Evolutionary conservation across 2,329 filamentous ascomycete species (phyloP), one percentile per base, ranked within the genome.

Genomic region (Colletotrichum sp.): DNA sequence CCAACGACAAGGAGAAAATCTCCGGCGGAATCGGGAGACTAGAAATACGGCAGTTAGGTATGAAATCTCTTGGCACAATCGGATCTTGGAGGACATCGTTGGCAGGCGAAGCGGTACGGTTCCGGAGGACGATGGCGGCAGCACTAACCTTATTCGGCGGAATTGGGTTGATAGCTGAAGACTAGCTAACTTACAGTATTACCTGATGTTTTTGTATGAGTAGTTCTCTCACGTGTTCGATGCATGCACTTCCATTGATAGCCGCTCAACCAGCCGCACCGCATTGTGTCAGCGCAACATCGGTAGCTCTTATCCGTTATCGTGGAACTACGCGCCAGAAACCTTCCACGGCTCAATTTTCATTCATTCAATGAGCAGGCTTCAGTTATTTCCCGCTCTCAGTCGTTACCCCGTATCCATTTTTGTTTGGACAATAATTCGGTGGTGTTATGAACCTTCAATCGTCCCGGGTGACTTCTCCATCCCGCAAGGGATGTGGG

Each of bases 371-470:
- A 52, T 52, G 1, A 52, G 10, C 43, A 13, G 0, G 43, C 43
- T 21, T 48, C n/a, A 48, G 1, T 0, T 2, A 48, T 21, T 13
- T n/a, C 10, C 1, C 2, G n/a, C n/a, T 52, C 2, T 13, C 6
- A 21, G 6, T 21, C 43, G 6, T 0, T 7, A 6, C 6, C 43
- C 39, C 5, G 26, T 26, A 26, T 26, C 26, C 26, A 26, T 26
- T 4, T 26, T 26, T 26, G 26, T 26, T 26, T 26, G 26, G 4
- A 24, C n/a, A 13, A 7, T 21, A 3, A 21, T 21, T 52, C n/a
- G 12, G 12, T 10, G 10, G 43, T 52, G n/a, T 52, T 12, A 26
- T 6, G 10, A n/a, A 7, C 9, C 9, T 48, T 21, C 43, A 21
- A 52, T 52, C 43, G 43, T 52, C n/a, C n/a, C n/a, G 43, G 10